phyloP scores from a whole-genome alignment of 2,329 filamentous ascomycete species.

The Exophiala viscosa region DNA sequence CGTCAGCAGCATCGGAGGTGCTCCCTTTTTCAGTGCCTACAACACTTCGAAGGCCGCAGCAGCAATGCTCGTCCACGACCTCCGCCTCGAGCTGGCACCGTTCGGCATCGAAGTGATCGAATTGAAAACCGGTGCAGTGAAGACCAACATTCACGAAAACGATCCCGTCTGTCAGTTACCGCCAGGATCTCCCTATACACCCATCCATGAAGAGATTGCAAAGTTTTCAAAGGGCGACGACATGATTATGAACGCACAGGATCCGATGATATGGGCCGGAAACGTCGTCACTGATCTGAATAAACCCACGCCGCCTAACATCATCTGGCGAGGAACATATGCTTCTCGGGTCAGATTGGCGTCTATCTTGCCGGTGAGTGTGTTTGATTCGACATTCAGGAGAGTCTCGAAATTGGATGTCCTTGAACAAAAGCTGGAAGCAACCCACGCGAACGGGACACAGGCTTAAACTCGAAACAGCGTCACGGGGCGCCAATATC shows the following conservation, averaged over 20 bases:
- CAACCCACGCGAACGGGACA: too few relatives aligned
- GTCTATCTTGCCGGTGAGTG: slow-evolving; percentile 8
- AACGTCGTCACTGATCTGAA: slow-evolving; percentile 54
- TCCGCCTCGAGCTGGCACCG: slow-evolving; percentile 34
- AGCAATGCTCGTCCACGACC: slow-evolving; percentile 53
- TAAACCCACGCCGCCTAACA: slow-evolving; percentile 38
- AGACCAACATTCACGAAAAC: slow-evolving; percentile 38
- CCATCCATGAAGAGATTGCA: slow-evolving; percentile 12
- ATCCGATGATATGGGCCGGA: slow-evolving; percentile 17
- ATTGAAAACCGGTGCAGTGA: slow-evolving; percentile 28
- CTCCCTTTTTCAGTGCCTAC: too few relatives aligned
- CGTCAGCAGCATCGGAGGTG: too few relatives aligned
- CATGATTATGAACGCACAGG: background rate
- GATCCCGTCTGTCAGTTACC: slow-evolving; percentile 1
- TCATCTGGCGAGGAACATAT: slow-evolving; percentile 18
- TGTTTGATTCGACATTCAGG: slow-evolving; percentile 11
- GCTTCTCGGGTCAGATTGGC: slow-evolving; percentile 8
- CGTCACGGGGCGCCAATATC: too few relatives aligned
- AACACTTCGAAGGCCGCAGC: slow-evolving; percentile 43
- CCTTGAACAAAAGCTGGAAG: slow-evolving; percentile 5
- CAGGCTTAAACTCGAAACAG: too few relatives aligned
- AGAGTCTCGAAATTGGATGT: slow-evolving; percentile 13
- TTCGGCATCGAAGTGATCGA: slow-evolving; percentile 33
- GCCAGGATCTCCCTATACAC: slow-evolving; percentile 3
- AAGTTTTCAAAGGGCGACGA: slow-evolving; percentile 11